phyloP scores from a whole-genome alignment of 1,284 basidiomycete species.

The Fistulina hepatica region DNA sequence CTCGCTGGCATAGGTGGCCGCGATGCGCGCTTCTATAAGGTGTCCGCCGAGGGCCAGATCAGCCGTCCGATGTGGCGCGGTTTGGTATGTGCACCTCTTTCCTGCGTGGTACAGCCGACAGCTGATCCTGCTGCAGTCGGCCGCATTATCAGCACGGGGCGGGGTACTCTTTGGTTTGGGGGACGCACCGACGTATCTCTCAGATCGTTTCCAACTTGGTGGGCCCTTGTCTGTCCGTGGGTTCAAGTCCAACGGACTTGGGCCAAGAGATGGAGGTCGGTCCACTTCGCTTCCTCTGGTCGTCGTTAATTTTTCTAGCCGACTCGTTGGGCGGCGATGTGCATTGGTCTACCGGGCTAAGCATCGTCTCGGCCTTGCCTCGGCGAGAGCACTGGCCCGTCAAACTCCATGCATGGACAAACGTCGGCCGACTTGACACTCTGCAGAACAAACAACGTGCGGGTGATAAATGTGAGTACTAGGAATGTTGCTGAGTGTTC shows the following conservation, averaged over 20 bases:
- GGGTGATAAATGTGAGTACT: conserved; percentile 42
- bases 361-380: conserved; percentile 74
- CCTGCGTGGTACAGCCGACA: not conserved
- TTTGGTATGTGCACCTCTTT: conserved; percentile 33
- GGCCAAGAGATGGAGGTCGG: conserved; percentile 71
- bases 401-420: conserved; percentile 78
- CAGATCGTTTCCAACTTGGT: conserved; percentile 88
- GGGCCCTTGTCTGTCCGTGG: conserved; percentile 86
- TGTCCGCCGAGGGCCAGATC: conserved; percentile 54
- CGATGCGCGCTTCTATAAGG: conserved; percentile 65
- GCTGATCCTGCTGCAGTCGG: conserved; percentile 30
- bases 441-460: too few relatives aligned
- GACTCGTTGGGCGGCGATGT: conserved; percentile 87
- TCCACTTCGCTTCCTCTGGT: not conserved
- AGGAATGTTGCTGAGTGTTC: not conserved
- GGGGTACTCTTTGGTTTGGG: conserved; percentile 53
- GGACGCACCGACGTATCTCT: conserved; percentile 41
- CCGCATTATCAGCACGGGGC: conserved; percentile 52
- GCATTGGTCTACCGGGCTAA: conserved; percentile 77
- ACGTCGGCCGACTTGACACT: conserved; percentile 74
- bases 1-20: conserved; percentile 64
- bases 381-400: conserved; percentile 78
- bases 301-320: conserved; percentile 25
- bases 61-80: conserved; percentile 49
- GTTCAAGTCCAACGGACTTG: conserved; percentile 80